Percentiles rank a stretch among this genome's conserved stretches.
phyloP scores from a whole-genome alignment of 192 early-diverging fungal species.

The Gigaspora rosea region DNA sequence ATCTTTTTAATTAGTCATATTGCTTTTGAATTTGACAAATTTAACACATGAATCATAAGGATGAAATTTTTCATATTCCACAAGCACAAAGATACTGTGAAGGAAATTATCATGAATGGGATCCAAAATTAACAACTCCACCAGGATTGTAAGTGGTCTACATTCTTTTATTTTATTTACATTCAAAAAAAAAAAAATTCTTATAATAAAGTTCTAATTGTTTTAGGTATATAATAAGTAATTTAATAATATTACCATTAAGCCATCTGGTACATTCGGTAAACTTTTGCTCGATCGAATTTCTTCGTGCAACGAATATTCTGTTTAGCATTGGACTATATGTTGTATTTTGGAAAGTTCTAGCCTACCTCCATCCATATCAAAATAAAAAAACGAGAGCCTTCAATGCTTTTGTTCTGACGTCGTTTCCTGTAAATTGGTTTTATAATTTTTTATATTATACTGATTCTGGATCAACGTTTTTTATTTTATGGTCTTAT shows the following conservation, averaged over 20 bases:
- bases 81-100: constrained; percentile 87
- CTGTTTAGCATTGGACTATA: constrained; percentile 61
- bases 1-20: neutral
- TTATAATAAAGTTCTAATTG: no score
- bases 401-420: constrained; percentile 51
- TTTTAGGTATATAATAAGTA: constrained; percentile 23
- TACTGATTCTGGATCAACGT: constrained; percentile 85
- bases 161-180: neutral
- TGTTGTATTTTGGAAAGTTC: constrained; percentile 45
- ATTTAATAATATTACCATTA: constrained; percentile 10
- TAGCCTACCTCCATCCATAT: constrained; percentile 45
- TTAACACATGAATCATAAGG: constrained; percentile 51
- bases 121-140: constrained; percentile 97
- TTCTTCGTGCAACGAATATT: constrained; percentile 68
- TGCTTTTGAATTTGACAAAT: neutral
- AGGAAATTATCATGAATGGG: constrained; percentile 72
- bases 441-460: constrained; percentile 92
- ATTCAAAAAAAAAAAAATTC: no score
- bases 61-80: constrained; percentile 92
- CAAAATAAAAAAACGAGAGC: neutral
- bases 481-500: constrained; percentile 75
- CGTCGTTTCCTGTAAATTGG: constrained; percentile 75
- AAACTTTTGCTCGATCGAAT: constrained; percentile 40
- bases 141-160: constrained; percentile 79
- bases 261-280: neutral